Evolutionary conservation across 192 early-diverging fungal species (phyloP).

Genomic region (Coemansia sp.): DNA sequence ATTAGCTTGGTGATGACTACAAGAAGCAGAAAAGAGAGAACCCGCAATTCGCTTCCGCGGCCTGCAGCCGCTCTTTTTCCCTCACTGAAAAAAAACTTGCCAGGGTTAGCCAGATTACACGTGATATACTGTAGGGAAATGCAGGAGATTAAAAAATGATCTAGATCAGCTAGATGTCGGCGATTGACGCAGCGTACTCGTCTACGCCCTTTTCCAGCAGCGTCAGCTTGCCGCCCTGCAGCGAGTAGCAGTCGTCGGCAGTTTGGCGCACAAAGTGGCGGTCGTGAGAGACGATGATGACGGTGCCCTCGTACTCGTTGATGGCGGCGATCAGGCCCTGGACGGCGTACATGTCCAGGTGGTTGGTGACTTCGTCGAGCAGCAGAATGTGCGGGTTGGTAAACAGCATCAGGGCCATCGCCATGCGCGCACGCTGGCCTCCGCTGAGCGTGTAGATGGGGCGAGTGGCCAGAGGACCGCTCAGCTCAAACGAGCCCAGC

Average conservation of each 20-base stretch:
- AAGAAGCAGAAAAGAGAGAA: conserved; percentile 30
- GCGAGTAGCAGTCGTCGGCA: conserved; percentile 55
- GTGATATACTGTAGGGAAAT: conserved; percentile 20
- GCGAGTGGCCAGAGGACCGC: conserved; percentile 59
- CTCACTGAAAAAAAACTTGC: background rate
- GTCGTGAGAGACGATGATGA: conserved; percentile 87
- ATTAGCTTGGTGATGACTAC: conserved; percentile 2
- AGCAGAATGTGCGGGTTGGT: conserved; percentile 67
- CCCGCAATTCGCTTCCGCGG: conserved; percentile 3
- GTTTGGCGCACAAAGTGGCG: conserved; percentile 75
- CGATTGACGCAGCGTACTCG: conserved; percentile 58
- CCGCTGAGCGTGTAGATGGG: conserved; percentile 70
- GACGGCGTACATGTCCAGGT: conserved; percentile 85
- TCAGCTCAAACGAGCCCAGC: conserved; percentile 77
- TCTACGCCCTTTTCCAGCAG: conserved; percentile 64
- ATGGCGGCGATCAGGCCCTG: conserved; percentile 70
- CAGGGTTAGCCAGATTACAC: background rate
- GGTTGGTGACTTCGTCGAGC: conserved; percentile 85
- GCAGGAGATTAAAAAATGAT: background rate
- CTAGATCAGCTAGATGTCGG: background rate
- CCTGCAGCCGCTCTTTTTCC: background rate
- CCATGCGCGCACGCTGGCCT: conserved; percentile 79
- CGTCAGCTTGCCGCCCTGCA: conserved; percentile 53
- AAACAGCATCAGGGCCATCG: conserved; percentile 66
- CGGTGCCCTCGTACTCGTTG: conserved; percentile 67